These are phyloP conservation scores for Arachnomyces sp. DNA, from an alignment of 2,329 filamentous ascomycete genomes.

Conservation along the genomic window DNA sequence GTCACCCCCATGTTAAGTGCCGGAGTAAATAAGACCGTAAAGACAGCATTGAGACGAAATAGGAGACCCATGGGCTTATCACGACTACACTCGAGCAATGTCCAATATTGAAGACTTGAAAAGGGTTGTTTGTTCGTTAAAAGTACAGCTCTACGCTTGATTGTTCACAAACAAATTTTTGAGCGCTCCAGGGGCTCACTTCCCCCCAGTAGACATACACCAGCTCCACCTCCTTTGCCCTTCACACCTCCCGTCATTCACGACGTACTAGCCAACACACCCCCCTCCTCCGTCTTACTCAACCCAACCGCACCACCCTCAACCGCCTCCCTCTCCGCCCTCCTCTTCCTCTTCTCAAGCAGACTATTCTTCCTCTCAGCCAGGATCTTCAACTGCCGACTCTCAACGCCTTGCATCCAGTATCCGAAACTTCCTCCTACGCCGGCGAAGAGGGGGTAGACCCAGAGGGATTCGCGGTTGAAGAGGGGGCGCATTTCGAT, in stretches of 20 bases:
- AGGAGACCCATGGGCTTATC: no score
- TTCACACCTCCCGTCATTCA: slow-evolving; percentile 20
- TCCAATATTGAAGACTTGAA: no score
- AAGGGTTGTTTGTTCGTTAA: no score
- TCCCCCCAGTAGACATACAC: background rate
- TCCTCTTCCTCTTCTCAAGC: slow-evolving; percentile 80
- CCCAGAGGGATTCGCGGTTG: slow-evolving; percentile 74
- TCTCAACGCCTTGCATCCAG: slow-evolving; percentile 87
- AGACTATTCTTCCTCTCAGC: slow-evolving; percentile 69
- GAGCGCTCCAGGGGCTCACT: slow-evolving; percentile 1
- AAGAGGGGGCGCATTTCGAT: slow-evolving; percentile 98
- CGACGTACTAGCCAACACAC: slow-evolving; percentile 28
- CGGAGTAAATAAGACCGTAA: no score
- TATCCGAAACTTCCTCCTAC: slow-evolving; percentile 90
- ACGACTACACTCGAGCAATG: no score
- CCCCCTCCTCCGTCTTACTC: slow-evolving; percentile 26
- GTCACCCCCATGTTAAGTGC: no score
- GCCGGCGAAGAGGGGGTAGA: slow-evolving; percentile 79
- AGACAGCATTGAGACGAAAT: no score
- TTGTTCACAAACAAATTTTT: no score
- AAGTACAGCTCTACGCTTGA: no score
- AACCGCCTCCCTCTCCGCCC: slow-evolving; percentile 56
- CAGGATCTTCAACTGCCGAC: slow-evolving; percentile 68
- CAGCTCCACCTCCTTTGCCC: background rate
- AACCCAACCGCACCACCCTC: slow-evolving; percentile 12